A percentile compares a stretch with the other conserved stretches of the same genome.
Evolutionary conservation across 2,329 filamentous ascomycete genomes (phyloP).

Genomic region (Fusarium heterosporum): DNA sequence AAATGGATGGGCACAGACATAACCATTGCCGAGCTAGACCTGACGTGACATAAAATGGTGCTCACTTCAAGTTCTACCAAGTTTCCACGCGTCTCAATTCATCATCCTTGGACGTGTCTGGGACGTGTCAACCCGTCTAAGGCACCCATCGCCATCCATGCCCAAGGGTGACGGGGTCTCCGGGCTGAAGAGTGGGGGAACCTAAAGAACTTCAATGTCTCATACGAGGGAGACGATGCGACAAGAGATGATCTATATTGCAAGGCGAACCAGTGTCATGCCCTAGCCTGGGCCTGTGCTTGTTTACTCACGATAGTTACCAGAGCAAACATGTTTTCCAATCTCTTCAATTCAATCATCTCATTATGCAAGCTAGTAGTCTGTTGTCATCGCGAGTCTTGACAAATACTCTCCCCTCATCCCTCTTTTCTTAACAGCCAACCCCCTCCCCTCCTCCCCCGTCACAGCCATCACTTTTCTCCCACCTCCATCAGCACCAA

Average conservation of each 20-base stretch:
- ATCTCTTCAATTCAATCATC: slow-evolving; percentile 1
- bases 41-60: slow-evolving; percentile 6
- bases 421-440: background rate
- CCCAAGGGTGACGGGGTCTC: slow-evolving; percentile 9
- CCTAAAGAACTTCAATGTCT: background rate
- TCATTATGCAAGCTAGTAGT: slow-evolving; percentile 9
- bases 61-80: background rate
- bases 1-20: background rate
- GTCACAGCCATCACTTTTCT: slow-evolving; percentile 28
- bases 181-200: slow-evolving; percentile 26
- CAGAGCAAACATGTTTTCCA: slow-evolving; percentile 15
- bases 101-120: slow-evolving; percentile 10
- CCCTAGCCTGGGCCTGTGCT: slow-evolving; percentile 35
- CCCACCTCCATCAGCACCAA: slow-evolving; percentile 31
- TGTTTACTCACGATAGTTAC: slow-evolving; percentile 29
- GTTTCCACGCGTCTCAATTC: slow-evolving; percentile 11
- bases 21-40: background rate
- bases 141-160: background rate
- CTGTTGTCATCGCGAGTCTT: background rate
- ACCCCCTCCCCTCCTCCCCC: slow-evolving; percentile 10
- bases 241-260: slow-evolving; percentile 1
- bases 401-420: slow-evolving; percentile 1
- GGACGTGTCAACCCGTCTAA: background rate
- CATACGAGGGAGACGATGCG: background rate
- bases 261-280: slow-evolving; percentile 8